Evolutionary conservation across 345 rosid species (phyloP), one percentile per base, ranked within the genome.

Genomic region (Citrus medica): DNA sequence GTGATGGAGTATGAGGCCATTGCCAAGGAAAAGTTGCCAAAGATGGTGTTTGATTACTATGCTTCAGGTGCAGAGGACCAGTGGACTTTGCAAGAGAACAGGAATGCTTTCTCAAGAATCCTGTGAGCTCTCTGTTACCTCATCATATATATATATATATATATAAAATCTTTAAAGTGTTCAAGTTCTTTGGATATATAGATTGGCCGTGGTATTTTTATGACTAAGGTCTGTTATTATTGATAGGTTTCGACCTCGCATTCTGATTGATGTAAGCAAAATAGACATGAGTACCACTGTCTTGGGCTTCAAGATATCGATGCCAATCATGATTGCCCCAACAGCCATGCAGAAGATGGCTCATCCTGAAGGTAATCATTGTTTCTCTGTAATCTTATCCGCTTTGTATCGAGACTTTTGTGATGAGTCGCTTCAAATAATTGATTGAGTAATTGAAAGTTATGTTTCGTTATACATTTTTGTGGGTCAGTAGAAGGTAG

Each of bases 311-410:
- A 93, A 93, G 75, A 85, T 93, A 80, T 93, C 98, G 0, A 93
- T 93, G 96, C 98, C 96, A 0, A 91, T 93, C 86, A 93, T 93
- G 98, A 82, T 93, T 89, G 98, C 98, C 78, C 98, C 98, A 42
- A 88, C 96, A 38, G 98, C 98, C 71, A 62, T 93, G 78, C 96
- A 91, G 87, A 93, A 93, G 84, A 93, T 93, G 98, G 98, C 98
- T 82, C 98, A 93, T 77, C 98, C 96, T 8, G 96, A 91, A 79
- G 98, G 98, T 90, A 80, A 60, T 12, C 4, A 25, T 24, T 40
- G 46, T 2, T 56, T 32, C 48, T 19, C 62, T 6, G 21, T 32
- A 7, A 71, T 4, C 40, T 32, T 32, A 53, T 30, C 17, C 17
- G 58, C 28, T 72, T 6, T 25, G 22, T 8, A 28, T 62, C 42